A percentile compares a stretch with the other conserved stretches of the same genome.
phyloP scores from a whole-genome alignment of 2,329 filamentous ascomycete genomes.

The Monilinia laxa region DNA sequence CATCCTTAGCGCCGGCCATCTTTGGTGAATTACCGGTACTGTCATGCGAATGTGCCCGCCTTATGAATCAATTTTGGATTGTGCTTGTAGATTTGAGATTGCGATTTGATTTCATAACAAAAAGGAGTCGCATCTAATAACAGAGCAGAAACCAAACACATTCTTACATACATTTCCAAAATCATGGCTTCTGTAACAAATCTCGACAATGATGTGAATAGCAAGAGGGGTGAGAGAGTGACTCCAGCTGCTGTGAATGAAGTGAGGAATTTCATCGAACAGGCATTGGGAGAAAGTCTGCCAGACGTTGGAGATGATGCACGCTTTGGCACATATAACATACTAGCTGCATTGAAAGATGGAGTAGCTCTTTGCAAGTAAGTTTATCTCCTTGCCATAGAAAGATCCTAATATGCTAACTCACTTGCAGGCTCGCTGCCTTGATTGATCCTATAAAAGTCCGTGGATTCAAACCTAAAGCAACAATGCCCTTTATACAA shows the following conservation, averaged over 20 bases:
- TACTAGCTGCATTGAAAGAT: constrained; percentile 85
- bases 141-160: background rate
- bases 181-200: constrained; percentile 90
- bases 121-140: constrained; percentile 14
- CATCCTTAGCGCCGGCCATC: constrained; percentile 20
- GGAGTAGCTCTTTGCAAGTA: constrained; percentile 92
- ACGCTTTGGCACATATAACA: constrained; percentile 45
- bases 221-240: constrained; percentile 87
- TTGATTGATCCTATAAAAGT: constrained; percentile 72
- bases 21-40: constrained; percentile 10
- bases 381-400: constrained; percentile 37
- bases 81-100: constrained; percentile 19
- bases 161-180: background rate
- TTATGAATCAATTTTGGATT: constrained; percentile 14
- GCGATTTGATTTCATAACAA: constrained; percentile 20
- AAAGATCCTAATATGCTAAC: constrained; percentile 23
- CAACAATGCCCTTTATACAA: constrained; percentile 95
- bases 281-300: constrained; percentile 70
- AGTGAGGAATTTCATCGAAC: constrained; percentile 81
- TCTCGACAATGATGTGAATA: constrained; percentile 92
- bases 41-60: constrained; percentile 2
- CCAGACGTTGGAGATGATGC: constrained; percentile 52
- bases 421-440: constrained; percentile 66
- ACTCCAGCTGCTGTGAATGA: constrained; percentile 88
- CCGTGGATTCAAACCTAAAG: constrained; percentile 80